phyloP scores from a whole-genome alignment of 75 land plant genomes.

The Pinus tabuliformis region DNA sequence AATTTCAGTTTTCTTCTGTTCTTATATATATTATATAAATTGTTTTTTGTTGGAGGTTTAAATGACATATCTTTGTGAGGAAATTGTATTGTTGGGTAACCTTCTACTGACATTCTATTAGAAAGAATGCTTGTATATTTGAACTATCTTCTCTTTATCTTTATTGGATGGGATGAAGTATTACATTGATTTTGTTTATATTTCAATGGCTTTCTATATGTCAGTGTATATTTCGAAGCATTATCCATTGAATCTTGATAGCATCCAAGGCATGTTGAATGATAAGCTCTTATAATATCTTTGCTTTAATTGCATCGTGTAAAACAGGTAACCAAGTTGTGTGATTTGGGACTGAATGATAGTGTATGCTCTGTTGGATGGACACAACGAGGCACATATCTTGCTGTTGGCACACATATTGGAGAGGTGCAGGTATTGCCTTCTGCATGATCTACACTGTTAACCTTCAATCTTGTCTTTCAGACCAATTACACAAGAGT shows the following conservation, averaged over 20 bases:
- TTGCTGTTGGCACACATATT: slow-evolving; percentile 86
- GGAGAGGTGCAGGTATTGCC: slow-evolving; percentile 89
- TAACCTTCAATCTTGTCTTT: neutral
- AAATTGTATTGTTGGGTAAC: neutral
- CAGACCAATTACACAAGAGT: neutral
- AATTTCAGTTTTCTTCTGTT: no score
- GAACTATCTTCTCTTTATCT: neutral
- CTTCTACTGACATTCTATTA: neutral
- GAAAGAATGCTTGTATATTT: neutral
- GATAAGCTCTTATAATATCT: neutral
- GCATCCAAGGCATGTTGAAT: neutral
- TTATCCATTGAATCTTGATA: neutral
- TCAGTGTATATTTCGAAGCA: neutral
- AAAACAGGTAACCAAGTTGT: slow-evolving; percentile 88
- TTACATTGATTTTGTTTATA: neutral
- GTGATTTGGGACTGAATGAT: slow-evolving; percentile 88
- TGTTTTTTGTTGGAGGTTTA: neutral
- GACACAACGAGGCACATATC: slow-evolving; percentile 95
- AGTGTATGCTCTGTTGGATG: slow-evolving; percentile 92
- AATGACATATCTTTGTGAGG: neutral
- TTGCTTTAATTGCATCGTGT: slow-evolving; percentile 4
- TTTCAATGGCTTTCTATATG: neutral
- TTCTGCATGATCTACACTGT: neutral
- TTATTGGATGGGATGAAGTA: neutral
- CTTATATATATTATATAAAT: no score